A percentile compares a stretch with the other conserved stretches of the same genome.
Conservation (phyloP, 2,329 filamentous ascomycete genomes). For the Fusarium neocosmosporiellum region DNA sequence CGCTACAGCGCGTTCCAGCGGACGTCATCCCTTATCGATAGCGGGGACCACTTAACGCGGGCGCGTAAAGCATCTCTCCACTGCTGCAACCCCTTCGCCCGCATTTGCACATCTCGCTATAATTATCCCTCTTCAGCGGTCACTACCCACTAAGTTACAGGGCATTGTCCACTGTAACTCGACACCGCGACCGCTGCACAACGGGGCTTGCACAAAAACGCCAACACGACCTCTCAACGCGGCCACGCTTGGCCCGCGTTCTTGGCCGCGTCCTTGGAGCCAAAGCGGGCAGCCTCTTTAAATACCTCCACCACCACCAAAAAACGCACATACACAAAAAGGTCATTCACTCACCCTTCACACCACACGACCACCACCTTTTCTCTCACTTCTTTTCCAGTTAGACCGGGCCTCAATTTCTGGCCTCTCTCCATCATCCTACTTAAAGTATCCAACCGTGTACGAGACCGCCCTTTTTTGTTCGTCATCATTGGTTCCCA, state of each 20-base stretch:
- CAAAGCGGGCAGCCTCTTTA: constrained; percentile 32
- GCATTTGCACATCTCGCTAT: constrained; percentile 11
- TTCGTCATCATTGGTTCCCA: not conserved
- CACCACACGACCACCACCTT: not conserved
- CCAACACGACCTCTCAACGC: constrained; percentile 23
- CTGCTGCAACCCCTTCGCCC: not conserved
- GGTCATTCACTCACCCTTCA: constrained; percentile 3
- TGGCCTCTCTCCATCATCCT: constrained; percentile 4
- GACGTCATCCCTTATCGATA: constrained; percentile 35
- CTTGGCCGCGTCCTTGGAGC: constrained; percentile 5
- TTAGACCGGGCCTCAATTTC: constrained; percentile 17
- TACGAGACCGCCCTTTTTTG: constrained; percentile 28
- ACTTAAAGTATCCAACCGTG: not conserved
- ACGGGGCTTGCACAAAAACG: constrained; percentile 25
- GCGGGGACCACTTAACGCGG: constrained; percentile 30
- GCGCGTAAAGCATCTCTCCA: constrained; percentile 35
- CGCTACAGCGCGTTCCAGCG: constrained; percentile 28
- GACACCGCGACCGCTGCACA: not conserved
- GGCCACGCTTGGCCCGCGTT: constrained; percentile 20
- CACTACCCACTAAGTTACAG: constrained; percentile 1
- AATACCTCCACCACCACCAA: constrained; percentile 37
- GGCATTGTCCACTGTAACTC: constrained; percentile 2
- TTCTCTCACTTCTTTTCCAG: constrained; percentile 7
- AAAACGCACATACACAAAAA: constrained; percentile 29
- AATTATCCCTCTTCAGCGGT: not conserved